A percentile compares a stretch with the other conserved stretches of the same genome.
Evolutionary conservation across 345 rosid genomes (phyloP).

Genomic region (Chamaenerion angustifolium): DNA sequence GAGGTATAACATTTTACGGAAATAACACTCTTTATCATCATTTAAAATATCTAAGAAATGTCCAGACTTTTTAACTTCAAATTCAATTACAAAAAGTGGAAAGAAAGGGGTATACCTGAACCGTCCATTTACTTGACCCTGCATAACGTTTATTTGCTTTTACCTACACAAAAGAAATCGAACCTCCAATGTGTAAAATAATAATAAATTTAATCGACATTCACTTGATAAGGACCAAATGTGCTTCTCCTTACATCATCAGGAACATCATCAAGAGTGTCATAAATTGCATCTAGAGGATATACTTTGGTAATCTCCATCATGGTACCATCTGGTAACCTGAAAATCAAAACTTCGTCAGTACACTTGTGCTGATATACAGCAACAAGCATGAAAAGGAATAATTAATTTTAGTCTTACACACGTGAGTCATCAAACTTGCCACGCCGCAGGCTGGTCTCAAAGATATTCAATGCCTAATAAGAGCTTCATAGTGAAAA

Average conservation of each 20-base stretch:
- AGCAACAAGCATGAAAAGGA: background rate
- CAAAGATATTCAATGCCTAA: conserved; percentile 89
- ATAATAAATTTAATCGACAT: background rate
- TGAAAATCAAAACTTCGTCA: conserved; percentile 13
- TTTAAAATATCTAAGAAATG: too few relatives aligned
- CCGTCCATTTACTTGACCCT: conserved; percentile 93
- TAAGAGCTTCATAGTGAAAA: conserved; percentile 11
- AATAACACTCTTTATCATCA: too few relatives aligned
- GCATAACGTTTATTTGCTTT: conserved; percentile 82
- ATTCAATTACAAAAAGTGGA: background rate
- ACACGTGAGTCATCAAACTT: conserved; percentile 83
- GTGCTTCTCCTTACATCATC: conserved; percentile 57
- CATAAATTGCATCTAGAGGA: conserved; percentile 86
- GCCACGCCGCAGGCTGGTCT: conserved; percentile 86
- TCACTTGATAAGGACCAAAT: background rate
- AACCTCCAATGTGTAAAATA: conserved; percentile 1
- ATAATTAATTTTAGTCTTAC: conserved; percentile 29
- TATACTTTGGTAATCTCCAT: conserved; percentile 88
- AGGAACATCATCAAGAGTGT: conserved; percentile 72
- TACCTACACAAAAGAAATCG: conserved; percentile 30
- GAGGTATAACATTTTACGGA: too few relatives aligned
- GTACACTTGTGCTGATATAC: background rate
- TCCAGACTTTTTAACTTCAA: background rate
- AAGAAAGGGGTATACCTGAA: conserved; percentile 36
- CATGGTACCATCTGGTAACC: conserved; percentile 86